Conservation (phyloP, 352 stramenopile species). For the Paralagenidium karlingii region DNA sequence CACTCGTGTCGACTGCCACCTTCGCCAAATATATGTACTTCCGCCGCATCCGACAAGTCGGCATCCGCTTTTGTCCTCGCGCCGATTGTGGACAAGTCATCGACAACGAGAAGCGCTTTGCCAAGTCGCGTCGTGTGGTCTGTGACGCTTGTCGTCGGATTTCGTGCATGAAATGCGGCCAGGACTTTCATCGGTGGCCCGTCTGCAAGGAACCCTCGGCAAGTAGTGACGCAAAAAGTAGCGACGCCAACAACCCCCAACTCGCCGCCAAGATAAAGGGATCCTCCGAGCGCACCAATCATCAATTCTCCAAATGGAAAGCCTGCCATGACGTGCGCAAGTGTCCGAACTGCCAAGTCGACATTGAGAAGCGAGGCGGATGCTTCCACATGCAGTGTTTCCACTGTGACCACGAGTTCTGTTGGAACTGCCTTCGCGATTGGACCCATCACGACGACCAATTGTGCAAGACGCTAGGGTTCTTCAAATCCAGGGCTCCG, state of each 20-base stretch:
- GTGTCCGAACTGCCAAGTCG: constrained; percentile 49
- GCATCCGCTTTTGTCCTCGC: constrained; percentile 60
- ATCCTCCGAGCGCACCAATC: constrained; percentile 56
- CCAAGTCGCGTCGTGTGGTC: constrained; percentile 20
- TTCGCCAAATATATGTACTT: constrained; percentile 59
- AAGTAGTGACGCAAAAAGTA: too few relatives aligned
- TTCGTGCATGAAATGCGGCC: constrained; percentile 59
- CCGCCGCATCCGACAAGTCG: constrained; percentile 42
- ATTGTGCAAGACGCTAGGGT: constrained; percentile 51
- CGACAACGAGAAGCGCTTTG: constrained; percentile 41
- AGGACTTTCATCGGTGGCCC: constrained; percentile 36
- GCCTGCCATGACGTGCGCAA: constrained; percentile 52
- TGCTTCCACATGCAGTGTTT: constrained; percentile 81
- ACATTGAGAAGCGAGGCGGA: constrained; percentile 78
- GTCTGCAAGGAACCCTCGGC: too few relatives aligned
- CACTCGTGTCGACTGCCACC: constrained; percentile 24
- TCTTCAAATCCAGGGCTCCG: constrained; percentile 51
- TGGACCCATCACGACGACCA: constrained; percentile 67
- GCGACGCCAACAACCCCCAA: too few relatives aligned
- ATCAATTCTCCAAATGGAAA: constrained; percentile 52
- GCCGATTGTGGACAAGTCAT: constrained; percentile 44
- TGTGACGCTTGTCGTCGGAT: constrained; percentile 30
- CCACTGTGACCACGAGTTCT: constrained; percentile 77
- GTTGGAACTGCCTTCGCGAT: constrained; percentile 56
- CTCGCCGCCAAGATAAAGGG: too few relatives aligned